phyloP scores from a whole-genome alignment of 2,329 filamentous ascomycete species.

The Clarireedia sp. region DNA sequence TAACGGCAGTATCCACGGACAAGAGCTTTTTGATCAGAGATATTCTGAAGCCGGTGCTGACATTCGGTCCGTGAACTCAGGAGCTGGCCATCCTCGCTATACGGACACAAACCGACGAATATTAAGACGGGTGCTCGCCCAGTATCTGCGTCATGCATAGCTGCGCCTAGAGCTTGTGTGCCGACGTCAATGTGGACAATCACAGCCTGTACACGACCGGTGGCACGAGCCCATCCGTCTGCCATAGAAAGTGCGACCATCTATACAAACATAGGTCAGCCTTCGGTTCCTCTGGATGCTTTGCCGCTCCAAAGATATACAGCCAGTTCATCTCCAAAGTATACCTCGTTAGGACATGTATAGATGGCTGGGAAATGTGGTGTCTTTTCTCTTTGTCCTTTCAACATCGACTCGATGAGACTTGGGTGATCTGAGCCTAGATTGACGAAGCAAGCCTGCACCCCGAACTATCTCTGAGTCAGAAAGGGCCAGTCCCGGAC shows the following conservation, averaged over 20 bases:
- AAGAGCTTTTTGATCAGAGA: neutral
- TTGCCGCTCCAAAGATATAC: neutral
- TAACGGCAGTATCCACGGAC: constrained; percentile 1
- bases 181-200: constrained; percentile 66
- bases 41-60: constrained; percentile 3
- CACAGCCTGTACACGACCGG: constrained; percentile 57
- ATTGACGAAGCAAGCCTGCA: constrained; percentile 36
- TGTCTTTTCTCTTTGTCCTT: constrained; percentile 54
- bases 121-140: neutral
- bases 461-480: neutral
- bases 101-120: neutral
- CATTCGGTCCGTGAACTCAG: neutral
- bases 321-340: neutral
- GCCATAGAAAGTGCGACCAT: constrained; percentile 70
- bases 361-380: constrained; percentile 56
- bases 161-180: constrained; percentile 62
- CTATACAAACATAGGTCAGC: constrained; percentile 14
- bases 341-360: constrained; percentile 55
- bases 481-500: constrained; percentile 24
- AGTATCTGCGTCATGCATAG: constrained; percentile 34
- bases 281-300: neutral
- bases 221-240: constrained; percentile 59
- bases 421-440: constrained; percentile 54
- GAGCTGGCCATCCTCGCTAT: neutral
- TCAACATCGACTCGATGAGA: constrained; percentile 63